These are phyloP conservation scores for Phytophthora kernoviae DNA, from an alignment of 352 stramenopile species.

Conservation along the genomic window DNA sequence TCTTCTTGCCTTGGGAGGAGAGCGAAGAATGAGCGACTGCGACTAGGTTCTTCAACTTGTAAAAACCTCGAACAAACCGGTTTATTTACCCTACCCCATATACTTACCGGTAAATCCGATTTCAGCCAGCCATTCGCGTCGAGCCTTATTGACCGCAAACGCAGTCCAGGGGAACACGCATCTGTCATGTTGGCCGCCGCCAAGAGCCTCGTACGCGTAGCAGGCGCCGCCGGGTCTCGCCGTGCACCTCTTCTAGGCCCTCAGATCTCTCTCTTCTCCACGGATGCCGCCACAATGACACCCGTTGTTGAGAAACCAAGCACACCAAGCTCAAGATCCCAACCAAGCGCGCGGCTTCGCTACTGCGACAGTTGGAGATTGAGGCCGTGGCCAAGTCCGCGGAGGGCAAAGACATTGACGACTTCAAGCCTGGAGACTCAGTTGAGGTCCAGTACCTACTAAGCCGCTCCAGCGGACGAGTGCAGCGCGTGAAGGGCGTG, in stretches of 20 bases:
- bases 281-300: constrained; percentile 20
- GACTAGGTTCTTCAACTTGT: no score
- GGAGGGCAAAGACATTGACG: constrained; percentile 67
- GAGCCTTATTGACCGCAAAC: constrained; percentile 28
- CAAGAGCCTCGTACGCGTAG: constrained; percentile 51
- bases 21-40: no score
- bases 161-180: neutral
- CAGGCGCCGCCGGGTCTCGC: constrained; percentile 32
- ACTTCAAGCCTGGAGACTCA: constrained; percentile 78
- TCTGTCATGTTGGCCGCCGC: constrained; percentile 59
- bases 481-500: constrained; percentile 82
- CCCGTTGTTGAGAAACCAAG: constrained; percentile 35
- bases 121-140: neutral
- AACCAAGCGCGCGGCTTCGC: constrained; percentile 69
- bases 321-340: constrained; percentile 84
- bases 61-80: no score
- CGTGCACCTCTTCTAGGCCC: constrained; percentile 35
- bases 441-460: constrained; percentile 86
- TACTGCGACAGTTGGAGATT: constrained; percentile 72
- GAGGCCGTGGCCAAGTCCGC: constrained; percentile 71
- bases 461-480: constrained; percentile 70
- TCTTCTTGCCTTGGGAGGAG: no score
- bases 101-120: no score
- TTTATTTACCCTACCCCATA: no score
- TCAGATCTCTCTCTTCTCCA: constrained; percentile 48